These are phyloP conservation scores for Yarrowia sp. DNA, from an alignment of 805 yeast species.

Conservation along the genomic window DNA sequence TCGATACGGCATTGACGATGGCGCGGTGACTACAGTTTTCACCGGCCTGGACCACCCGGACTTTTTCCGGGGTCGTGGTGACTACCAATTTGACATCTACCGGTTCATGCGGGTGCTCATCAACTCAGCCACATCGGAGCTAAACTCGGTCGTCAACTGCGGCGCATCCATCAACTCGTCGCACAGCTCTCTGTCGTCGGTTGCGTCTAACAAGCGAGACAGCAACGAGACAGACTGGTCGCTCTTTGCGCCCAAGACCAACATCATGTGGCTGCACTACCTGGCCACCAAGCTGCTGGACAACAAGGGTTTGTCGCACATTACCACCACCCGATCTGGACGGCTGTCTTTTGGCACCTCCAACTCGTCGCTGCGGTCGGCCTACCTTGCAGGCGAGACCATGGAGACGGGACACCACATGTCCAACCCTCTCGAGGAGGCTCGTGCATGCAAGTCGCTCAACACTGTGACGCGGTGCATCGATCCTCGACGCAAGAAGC, in stretches of 20 bases:
- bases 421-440: constrained; percentile 28
- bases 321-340: constrained; percentile 30
- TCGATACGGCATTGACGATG: constrained; percentile 29
- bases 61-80: constrained; percentile 59
- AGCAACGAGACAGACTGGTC: constrained; percentile 47
- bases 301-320: constrained; percentile 38
- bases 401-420: neutral
- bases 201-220: constrained; percentile 2
- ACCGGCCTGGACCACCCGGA: constrained; percentile 64
- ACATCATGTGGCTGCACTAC: constrained; percentile 63
- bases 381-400: constrained; percentile 26
- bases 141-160: neutral
- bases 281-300: constrained; percentile 50
- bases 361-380: constrained; percentile 29
- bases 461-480: constrained; percentile 29
- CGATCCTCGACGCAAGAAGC: constrained; percentile 34
- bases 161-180: constrained; percentile 17
- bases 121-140: neutral
- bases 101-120: constrained; percentile 48
- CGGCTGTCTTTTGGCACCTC: constrained; percentile 30
- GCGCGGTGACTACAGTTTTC: constrained; percentile 36
- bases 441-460: constrained; percentile 29
- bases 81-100: constrained; percentile 60
- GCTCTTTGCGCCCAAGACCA: constrained; percentile 47
- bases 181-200: neutral